These are phyloP conservation scores for Curvularia lunata DNA, from an alignment of 2,329 filamentous ascomycete species.

Conservation along the genomic window DNA sequence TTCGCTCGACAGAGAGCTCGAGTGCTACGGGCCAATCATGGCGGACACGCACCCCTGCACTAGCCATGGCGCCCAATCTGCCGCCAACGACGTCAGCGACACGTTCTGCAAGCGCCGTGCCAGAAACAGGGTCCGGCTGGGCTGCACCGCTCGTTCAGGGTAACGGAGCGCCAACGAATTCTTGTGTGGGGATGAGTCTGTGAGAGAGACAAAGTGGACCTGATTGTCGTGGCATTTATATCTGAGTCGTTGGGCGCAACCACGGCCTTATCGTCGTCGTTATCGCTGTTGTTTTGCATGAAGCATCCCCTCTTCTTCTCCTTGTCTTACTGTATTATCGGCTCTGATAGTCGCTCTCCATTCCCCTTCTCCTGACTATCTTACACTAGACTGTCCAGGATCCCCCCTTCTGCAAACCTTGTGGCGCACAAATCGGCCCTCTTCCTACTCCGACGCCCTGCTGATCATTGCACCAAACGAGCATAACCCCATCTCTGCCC, in stretches of 20 bases:
- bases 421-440: neutral
- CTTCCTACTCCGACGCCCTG: neutral
- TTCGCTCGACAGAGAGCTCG: slow-evolving; percentile 10
- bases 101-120: slow-evolving; percentile 22
- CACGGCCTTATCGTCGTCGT: neutral
- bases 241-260: neutral
- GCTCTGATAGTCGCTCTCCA: slow-evolving; percentile 24
- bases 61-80: slow-evolving; percentile 14
- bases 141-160: slow-evolving; percentile 15
- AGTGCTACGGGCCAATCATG: slow-evolving; percentile 36
- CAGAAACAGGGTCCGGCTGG: slow-evolving; percentile 27
- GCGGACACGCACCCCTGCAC: slow-evolving; percentile 13
- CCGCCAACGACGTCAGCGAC: slow-evolving; percentile 41
- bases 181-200: neutral
- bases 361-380: neutral
- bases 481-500: slow-evolving; percentile 4
- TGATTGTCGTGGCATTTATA: neutral
- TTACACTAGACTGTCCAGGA: neutral
- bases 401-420: slow-evolving; percentile 1
- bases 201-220: neutral
- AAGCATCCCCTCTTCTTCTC: neutral
- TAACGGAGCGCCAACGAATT: slow-evolving; percentile 23
- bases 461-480: slow-evolving; percentile 12
- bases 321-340: neutral
- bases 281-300: neutral